phyloP scores from a whole-genome alignment of 148 eudicot genomes.

The Tetragonia tetragonoides region DNA sequence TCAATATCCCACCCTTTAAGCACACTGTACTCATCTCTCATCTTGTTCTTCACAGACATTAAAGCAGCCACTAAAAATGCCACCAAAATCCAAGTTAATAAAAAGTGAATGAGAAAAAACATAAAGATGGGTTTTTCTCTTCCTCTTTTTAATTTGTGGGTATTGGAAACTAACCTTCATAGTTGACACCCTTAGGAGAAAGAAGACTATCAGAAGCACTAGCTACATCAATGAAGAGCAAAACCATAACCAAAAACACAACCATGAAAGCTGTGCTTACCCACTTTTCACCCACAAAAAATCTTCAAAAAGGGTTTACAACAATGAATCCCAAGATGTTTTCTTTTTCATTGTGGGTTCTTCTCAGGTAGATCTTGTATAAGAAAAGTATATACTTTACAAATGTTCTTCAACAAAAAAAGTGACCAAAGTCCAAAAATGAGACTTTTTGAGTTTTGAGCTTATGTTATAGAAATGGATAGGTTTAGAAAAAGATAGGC shows the following conservation, averaged over 20 bases:
- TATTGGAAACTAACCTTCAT: conserved; percentile 56
- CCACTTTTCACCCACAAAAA: neutral
- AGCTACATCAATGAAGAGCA: conserved; percentile 28
- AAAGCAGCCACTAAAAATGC: conserved; percentile 72
- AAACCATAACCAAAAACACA: conserved; percentile 26
- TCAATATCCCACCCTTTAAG: conserved; percentile 92
- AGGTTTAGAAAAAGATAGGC: neutral
- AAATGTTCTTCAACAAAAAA: too few species aligned
- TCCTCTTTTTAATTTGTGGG: conserved; percentile 2
- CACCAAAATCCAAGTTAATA: neutral
- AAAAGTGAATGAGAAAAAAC: neutral
- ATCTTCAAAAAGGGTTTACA: neutral
- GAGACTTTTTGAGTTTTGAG: neutral
- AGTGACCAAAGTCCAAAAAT: neutral
- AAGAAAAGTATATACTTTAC: neutral
- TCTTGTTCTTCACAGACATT: conserved; percentile 77
- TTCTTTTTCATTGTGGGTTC: neutral
- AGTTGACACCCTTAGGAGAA: conserved; percentile 92
- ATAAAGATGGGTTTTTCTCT: neutral
- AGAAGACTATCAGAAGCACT: conserved; percentile 55
- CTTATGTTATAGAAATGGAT: neutral
- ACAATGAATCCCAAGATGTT: neutral
- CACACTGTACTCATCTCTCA: conserved; percentile 61
- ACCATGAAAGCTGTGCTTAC: conserved; percentile 31
- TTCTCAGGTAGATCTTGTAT: neutral